A percentile compares a stretch with the other conserved stretches of the same genome.
Conservation (phyloP, 202 grass and related monocot genomes). For the Dendrocalamus latiflorus region DNA sequence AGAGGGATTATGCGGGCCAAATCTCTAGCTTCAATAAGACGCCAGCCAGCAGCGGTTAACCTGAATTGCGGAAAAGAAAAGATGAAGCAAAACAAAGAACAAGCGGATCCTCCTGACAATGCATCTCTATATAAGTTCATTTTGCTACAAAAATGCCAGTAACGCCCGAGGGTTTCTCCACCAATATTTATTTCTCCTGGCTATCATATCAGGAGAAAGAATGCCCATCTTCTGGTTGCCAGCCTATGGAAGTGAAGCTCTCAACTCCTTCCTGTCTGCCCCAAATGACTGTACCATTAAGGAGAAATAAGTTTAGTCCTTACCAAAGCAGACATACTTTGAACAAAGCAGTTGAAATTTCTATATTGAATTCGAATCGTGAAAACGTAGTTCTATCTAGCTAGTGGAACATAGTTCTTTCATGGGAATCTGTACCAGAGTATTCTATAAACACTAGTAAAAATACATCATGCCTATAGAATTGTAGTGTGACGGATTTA, state of each 20-base stretch:
- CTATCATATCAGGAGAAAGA: conserved; percentile 12
- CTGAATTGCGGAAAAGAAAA: conserved; percentile 27
- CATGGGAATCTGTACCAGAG: background rate
- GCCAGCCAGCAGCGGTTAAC: conserved; percentile 23
- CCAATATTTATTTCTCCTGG: conserved; percentile 37
- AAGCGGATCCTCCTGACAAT: conserved; percentile 33
- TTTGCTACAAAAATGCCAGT: conserved; percentile 35
- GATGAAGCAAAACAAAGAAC: conserved; percentile 12
- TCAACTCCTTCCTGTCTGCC: conserved; percentile 83
- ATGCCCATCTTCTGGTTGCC: conserved; percentile 2
- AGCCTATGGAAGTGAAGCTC: conserved; percentile 69
- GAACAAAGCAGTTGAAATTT: background rate
- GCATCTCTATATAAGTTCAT: conserved; percentile 50
- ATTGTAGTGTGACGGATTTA: background rate
- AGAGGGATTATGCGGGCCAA: no score
- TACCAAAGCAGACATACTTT: background rate
- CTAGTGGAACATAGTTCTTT: background rate
- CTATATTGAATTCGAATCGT: no score
- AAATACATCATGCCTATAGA: background rate
- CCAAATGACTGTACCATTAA: conserved; percentile 69
- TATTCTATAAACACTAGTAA: background rate
- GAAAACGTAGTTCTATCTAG: background rate
- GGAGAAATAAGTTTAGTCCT: background rate
- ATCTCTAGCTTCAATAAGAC: background rate
- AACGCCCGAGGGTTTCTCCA: conserved; percentile 18